phyloP scores from a whole-genome alignment of 805 yeast genomes.

The Wickerhamiella kazuoi region DNA sequence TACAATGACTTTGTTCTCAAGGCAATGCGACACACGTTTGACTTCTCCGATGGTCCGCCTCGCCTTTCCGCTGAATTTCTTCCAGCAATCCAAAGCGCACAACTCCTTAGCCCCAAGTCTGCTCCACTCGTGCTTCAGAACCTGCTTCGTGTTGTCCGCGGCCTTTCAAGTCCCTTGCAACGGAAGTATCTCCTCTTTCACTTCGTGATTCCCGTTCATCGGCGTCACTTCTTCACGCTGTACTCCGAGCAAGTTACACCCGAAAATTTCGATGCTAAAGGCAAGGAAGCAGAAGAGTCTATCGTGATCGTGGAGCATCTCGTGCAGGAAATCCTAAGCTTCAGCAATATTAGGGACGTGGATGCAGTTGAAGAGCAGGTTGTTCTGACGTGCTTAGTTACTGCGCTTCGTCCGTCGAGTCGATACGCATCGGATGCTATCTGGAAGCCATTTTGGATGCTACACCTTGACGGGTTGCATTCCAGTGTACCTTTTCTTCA shows the following conservation, averaged over 20 bases:
- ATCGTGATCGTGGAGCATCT: not conserved
- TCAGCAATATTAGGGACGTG: not conserved
- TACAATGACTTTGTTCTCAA: not conserved
- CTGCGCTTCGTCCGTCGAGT: not conserved
- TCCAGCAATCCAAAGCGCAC: not conserved
- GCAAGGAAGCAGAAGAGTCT: too few relatives aligned
- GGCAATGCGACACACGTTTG: not conserved
- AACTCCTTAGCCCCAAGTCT: not conserved
- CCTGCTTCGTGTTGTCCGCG: not conserved
- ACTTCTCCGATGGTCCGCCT: not conserved
- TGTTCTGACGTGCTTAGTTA: not conserved
- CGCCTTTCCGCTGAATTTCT: not conserved
- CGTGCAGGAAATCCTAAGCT: not conserved
- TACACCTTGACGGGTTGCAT: not conserved
- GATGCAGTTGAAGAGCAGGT: not conserved
- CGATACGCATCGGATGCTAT: not conserved
- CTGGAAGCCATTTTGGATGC: not conserved
- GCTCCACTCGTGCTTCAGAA: not conserved
- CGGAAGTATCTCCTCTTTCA: not conserved
- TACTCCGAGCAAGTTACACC: too few relatives aligned
- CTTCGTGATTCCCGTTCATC: not conserved
- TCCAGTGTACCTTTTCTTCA: not conserved
- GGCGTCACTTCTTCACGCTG: not conserved
- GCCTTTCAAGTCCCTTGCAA: not conserved
- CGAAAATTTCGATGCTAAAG: too few relatives aligned